These are phyloP conservation scores for Talinum fruticosum DNA, from an alignment of 148 eudicot genomes.

Conservation along the genomic window DNA sequence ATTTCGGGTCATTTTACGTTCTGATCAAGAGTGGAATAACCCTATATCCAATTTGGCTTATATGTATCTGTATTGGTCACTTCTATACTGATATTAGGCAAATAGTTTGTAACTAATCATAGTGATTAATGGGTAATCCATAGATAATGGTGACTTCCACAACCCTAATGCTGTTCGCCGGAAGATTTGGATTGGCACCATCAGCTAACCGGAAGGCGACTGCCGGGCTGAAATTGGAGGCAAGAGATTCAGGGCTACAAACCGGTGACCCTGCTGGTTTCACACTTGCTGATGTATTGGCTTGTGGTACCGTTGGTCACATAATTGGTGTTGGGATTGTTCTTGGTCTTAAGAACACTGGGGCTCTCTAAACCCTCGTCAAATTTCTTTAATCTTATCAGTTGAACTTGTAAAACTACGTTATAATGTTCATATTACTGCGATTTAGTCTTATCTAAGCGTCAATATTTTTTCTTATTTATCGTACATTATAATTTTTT, in stretches of 20 bases:
- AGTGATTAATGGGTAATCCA: background rate
- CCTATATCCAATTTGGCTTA: too few relatives aligned
- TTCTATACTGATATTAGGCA: background rate
- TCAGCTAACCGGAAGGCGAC: constrained; percentile 96
- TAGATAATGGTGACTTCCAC: constrained; percentile 95
- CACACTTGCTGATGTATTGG: constrained; percentile 92
- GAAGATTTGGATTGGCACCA: constrained; percentile 92
- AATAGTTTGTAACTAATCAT: background rate
- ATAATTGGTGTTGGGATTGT: constrained; percentile 99
- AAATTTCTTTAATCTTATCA: background rate
- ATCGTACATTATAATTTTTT: too few relatives aligned
- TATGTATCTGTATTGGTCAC: too few relatives aligned
- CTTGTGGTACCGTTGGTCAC: constrained; percentile 89
- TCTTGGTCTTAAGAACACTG: constrained; percentile 93
- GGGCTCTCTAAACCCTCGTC: constrained; percentile 45
- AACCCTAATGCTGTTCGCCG: constrained; percentile 89
- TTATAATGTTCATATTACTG: background rate
- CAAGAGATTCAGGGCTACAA: constrained; percentile 87
- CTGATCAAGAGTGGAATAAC: too few relatives aligned
- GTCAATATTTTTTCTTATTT: background rate
- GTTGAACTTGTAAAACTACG: constrained; percentile 26
- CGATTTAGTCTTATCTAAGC: background rate
- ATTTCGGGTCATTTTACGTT: too few relatives aligned
- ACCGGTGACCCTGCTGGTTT: constrained; percentile 99
- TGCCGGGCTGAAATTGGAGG: constrained; percentile 84